Evolutionary conservation across 495 filamentous ascomycete species (phyloP), one percentile per base, ranked within the genome.

Genomic region (Xylaria intraflava): DNA sequence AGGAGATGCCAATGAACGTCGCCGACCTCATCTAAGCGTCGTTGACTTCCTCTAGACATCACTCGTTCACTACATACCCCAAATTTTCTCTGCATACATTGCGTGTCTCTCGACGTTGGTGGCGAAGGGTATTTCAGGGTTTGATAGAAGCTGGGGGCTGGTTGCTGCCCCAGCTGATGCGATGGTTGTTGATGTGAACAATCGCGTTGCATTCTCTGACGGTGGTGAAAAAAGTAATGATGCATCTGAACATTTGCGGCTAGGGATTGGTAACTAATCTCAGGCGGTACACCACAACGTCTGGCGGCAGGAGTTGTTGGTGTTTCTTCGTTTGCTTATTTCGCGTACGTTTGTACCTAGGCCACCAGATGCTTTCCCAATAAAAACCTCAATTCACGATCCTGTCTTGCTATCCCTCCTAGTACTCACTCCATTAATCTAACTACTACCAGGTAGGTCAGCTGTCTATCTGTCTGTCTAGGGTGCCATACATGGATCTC

Each of bases 1-100:
- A 89, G 62, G 86, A 89, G 78, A 89, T 89, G 86, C 86, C 86
- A 53, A 89, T 89, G 85, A 89, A 89, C 72, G 85, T 89, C 52
- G 85, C 85, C 49, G 85, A 84, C 58, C 80, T 84, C 49, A 84
- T 84, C 60, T 78, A 64, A 62, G 17, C n/a, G n/a, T n/a, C n/a
- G n/a, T n/a, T n/a, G n/a, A n/a, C n/a, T n/a, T n/a, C n/a, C n/a
- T n/a, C n/a, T 46, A 48, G 26, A 35, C 36, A 3, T 16, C 17
- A n/a, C 29, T 17, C 30, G 26, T 27, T 47, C 30, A 36, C 40
- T 22, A 6, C 6, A 24, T 38, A 41, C 30, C 35, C 52, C 42
- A 38, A 24, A 35, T 43, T 55, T 30, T 55, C 45, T 49, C 52
- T 49, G 52, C 52, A 53, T 50, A 46, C 47, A 50, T 51, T 40